Base-by-base conservation (phyloP, 176 grass and related monocot species). In the Oryza meridionalis region DNA sequence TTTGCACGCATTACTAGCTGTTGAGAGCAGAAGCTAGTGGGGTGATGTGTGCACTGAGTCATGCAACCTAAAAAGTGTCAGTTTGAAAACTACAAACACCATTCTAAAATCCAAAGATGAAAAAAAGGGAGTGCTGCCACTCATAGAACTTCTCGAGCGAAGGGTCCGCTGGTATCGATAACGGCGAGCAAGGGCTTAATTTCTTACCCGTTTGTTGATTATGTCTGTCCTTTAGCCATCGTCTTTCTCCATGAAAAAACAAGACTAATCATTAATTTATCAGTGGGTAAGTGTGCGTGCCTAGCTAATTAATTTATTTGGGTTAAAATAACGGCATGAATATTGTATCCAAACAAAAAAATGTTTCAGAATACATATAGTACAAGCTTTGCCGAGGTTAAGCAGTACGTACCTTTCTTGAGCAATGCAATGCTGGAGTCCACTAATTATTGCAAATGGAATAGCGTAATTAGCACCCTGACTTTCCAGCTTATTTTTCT, bases 161-260 rank as follows among this genome's bases (percentile, higher is more conserved):
- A 79, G 69, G 75, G 79, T 74, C 88, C 83, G 38, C 79, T 24
- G 8, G 47, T 67, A 6, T 0, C 33, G 75, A n/a, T 77, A 83
- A 38, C 83, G 84, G 84, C 75, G 22, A 83, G 75, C 80, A 83
- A 19, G 61, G 47, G 11, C 16, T 69, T n/a, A 19, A 75, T 90
- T 73, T 73, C 24, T 79, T 70, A 73, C 25, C 9, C 26, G 4
- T 16, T 55, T 76, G 11, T 29, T 15, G n/a, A 46, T 33, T 10
- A 67, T 42, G 21, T 7, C 70, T 68, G 15, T 59, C 51, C 49
- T 87, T 82, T 53, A 43, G n/a, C 16, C 40, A 53, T 38, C 47
- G 69, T 45, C 59, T 67, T 80, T 67, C 19, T 59, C 47, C 65
- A 31, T 43, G 11, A 51, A 67, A 50, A 80, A 29, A 0, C 42